A percentile compares a stretch with the other conserved stretches of the same genome.
phyloP scores from a whole-genome alignment of 805 yeast species.

The Kodamaea neixiangensis region DNA sequence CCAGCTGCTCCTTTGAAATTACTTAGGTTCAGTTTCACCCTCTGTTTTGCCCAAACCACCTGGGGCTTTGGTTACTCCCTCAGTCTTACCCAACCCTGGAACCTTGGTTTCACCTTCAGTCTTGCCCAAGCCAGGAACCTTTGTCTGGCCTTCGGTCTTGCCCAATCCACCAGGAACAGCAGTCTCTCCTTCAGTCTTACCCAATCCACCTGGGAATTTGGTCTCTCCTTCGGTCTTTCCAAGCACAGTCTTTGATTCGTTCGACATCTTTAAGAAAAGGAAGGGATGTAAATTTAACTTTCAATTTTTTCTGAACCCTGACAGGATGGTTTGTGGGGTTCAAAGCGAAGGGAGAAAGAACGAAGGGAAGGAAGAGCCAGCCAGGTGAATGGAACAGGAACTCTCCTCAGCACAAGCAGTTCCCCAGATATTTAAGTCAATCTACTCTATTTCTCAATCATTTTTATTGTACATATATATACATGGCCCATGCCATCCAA shows the following conservation, averaged over 20 bases:
- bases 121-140: not conserved
- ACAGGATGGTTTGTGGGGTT: not conserved
- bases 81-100: no score
- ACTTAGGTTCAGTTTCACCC: no score
- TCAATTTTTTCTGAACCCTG: not conserved
- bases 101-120: not conserved
- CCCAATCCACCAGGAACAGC: not conserved
- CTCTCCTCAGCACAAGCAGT: no score
- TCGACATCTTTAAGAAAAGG: not conserved
- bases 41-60: no score
- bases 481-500: not conserved
- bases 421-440: no score
- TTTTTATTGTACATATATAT: no score
- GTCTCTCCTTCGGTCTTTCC: conserved; percentile 3
- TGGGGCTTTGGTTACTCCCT: no score
- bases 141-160: not conserved
- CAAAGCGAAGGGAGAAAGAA: not conserved
- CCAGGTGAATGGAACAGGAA: no score
- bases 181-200: not conserved
- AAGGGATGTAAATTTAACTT: not conserved
- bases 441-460: no score
- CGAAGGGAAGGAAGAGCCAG: no score
- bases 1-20: no score
- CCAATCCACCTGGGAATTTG: not conserved
- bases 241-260: not conserved